Base-by-base conservation (phyloP, 768 basidiomycete genomes). In the Hemileccinum rubropunctum region DNA sequence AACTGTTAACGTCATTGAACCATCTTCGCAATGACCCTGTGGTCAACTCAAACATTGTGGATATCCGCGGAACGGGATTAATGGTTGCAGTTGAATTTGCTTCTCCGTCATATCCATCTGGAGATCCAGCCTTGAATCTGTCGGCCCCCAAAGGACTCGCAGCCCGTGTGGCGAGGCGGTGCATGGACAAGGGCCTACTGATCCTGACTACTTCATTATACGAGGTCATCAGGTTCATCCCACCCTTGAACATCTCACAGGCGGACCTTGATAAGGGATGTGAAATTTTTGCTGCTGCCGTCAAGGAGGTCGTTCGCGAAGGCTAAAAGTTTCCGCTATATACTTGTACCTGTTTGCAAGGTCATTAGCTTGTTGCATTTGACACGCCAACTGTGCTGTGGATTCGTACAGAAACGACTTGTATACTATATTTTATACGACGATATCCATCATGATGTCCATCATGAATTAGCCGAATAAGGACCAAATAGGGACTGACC, bases 191-290 rank as follows among this genome's bases (percentile, higher is more conserved):
- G 64, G 92, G 90, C 18, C 70, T 98, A 74, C 66, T 97, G 42
- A 80, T 95, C 35, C 74, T 98, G 50, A 95, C 95, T 12, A 97
- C 95, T 21, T 91, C 88, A 44, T 77, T 90, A 21, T 95, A 88
- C 66, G 88, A 95, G 66, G 86, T 87, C 13, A 73, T 97, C 50
- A 76, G 94, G 62, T 97, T 98, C 75, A 98, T 98, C 60, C 95
- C 95, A 4, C 82, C 95, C 14, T 69, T 98, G 59, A 95, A 91
- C 63, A 80, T 95, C 54, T 80, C 77, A 20, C 68, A 81, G 67
- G 79, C 76, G 64, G 91, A 98, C 64, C 71, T 97, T 73, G 75
- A 70, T 58, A 82, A 83, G 63, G 88, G 88, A 0, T 74, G 73
- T 50, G 61, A 66, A 34, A 83, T 90, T 23, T 91, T 91, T 65